These are phyloP conservation scores for Colletotrichum magnum DNA, from an alignment of 2,329 filamentous ascomycete genomes.

Conservation along the genomic window DNA sequence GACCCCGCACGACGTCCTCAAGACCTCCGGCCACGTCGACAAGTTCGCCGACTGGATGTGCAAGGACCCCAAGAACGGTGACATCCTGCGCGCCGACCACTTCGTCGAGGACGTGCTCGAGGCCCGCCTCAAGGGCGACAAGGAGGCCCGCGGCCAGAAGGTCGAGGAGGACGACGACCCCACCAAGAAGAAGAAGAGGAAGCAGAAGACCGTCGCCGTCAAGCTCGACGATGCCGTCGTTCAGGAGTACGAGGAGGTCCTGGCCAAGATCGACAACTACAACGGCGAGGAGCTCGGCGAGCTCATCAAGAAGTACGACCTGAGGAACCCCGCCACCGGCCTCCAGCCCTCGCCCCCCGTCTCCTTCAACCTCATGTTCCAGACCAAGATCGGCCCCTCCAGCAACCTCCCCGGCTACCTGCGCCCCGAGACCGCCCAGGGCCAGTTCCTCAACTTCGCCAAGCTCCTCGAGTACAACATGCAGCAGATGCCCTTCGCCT, in stretches of 20 bases:
- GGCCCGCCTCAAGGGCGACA: conserved; percentile 87
- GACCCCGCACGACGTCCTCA: conserved; percentile 93
- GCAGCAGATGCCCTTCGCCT: conserved; percentile 95
- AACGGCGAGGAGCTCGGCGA: conserved; percentile 87
- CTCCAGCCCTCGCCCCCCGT: conserved; percentile 84
- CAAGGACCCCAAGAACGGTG: conserved; percentile 97
- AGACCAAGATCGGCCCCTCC: conserved; percentile 93
- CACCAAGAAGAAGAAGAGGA: conserved; percentile 91
- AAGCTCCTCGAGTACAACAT: conserved; percentile 98
- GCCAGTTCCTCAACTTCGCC: conserved; percentile 96
- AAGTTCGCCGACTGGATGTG: conserved; percentile 99
- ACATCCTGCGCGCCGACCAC: conserved; percentile 96
- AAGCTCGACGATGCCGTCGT: conserved; percentile 90
- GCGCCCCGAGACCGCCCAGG: conserved; percentile 95
- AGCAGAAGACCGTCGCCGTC: conserved; percentile 81
- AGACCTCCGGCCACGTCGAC: conserved; percentile 96
- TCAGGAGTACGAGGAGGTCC: conserved; percentile 89
- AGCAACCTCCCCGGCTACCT: conserved; percentile 89
- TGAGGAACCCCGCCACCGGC: conserved; percentile 88
- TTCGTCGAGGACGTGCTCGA: conserved; percentile 96
- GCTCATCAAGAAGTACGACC: conserved; percentile 91
- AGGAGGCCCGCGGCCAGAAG: conserved; percentile 89
- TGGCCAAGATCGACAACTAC: conserved; percentile 97
- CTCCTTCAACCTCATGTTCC: conserved; percentile 99
- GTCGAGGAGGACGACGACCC: conserved; percentile 77